Conservation (phyloP, 2,329 filamentous ascomycete species). For the Pseudocercospora fuligena region DNA sequence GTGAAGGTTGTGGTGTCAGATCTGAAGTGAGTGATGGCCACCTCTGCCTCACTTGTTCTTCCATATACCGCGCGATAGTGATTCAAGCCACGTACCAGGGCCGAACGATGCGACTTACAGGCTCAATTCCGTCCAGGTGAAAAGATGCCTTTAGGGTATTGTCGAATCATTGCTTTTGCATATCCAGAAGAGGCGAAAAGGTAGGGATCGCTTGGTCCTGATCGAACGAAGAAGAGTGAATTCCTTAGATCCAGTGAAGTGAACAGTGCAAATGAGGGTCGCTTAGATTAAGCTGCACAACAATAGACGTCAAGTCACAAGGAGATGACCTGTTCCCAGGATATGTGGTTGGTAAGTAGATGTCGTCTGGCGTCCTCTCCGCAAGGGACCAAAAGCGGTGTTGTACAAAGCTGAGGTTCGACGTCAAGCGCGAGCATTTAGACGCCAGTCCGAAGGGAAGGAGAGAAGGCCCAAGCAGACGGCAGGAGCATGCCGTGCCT, state of each 20-base stretch:
- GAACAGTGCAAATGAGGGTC: not conserved
- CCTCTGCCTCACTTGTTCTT: not conserved
- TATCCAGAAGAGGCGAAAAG: not conserved
- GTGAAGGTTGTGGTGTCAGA: not conserved
- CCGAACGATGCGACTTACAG: not conserved
- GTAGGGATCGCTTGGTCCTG: not conserved
- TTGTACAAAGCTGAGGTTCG: conserved; percentile 6
- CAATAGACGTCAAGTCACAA: conserved; percentile 17
- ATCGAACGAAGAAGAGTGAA: not conserved
- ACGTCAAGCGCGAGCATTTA: conserved; percentile 11
- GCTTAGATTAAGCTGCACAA: conserved; percentile 8
- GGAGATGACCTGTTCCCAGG: conserved; percentile 18
- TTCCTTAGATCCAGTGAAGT: conserved; percentile 6
- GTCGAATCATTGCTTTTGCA: conserved; percentile 6
- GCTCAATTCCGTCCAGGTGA: conserved; percentile 10
- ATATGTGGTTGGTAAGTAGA: conserved; percentile 16
- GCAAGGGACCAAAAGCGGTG: conserved; percentile 16
- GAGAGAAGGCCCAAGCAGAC: conserved; percentile 7
- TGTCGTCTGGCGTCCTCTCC: conserved; percentile 9
- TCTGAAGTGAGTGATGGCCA: not conserved
- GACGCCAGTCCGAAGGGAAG: conserved; percentile 6
- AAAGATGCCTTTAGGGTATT: conserved; percentile 1
- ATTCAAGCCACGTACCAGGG: not conserved
- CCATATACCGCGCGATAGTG: not conserved
- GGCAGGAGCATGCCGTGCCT: conserved; percentile 23